Evolutionary conservation across 306 rosid species (phyloP).

Genomic region (Fragaria ananassa): DNA sequence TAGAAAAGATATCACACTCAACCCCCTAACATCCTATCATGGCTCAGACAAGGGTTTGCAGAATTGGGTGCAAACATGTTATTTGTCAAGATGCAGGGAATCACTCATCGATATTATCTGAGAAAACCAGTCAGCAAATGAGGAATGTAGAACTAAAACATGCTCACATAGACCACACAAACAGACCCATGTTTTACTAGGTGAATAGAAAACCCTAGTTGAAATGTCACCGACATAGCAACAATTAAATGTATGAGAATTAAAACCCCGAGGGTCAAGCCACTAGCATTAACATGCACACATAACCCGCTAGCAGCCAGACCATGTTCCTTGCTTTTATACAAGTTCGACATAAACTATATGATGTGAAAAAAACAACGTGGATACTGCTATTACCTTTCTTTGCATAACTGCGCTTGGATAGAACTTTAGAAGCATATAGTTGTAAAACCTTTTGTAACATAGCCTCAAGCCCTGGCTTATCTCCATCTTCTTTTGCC

Average conservation of each 20-base stretch:
- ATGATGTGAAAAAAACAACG: not conserved
- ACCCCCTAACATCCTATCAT: not conserved
- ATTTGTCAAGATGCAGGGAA: not conserved
- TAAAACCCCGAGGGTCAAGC: not conserved
- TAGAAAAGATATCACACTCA: not conserved
- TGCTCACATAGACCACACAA: not conserved
- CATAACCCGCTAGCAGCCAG: not conserved
- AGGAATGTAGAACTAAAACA: not conserved
- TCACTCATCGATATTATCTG: not conserved
- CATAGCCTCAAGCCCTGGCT: slow-evolving; percentile 98
- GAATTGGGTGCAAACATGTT: not conserved
- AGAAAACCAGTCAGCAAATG: not conserved
- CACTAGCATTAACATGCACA: not conserved
- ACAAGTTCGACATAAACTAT: not conserved
- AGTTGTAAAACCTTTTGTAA: slow-evolving; percentile 89
- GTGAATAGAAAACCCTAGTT: not conserved
- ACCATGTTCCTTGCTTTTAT: not conserved
- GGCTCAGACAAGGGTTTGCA: not conserved
- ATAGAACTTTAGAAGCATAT: slow-evolving; percentile 81
- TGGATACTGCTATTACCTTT: slow-evolving; percentile 42
- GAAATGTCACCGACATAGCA: not conserved
- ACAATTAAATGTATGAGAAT: not conserved
- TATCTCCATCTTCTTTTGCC: slow-evolving; percentile 95
- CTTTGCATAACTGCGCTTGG: slow-evolving; percentile 72
- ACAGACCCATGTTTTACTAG: not conserved